Evolutionary conservation across 768 basidiomycete species (phyloP).

Genomic region (Lyophyllum decastes): DNA sequence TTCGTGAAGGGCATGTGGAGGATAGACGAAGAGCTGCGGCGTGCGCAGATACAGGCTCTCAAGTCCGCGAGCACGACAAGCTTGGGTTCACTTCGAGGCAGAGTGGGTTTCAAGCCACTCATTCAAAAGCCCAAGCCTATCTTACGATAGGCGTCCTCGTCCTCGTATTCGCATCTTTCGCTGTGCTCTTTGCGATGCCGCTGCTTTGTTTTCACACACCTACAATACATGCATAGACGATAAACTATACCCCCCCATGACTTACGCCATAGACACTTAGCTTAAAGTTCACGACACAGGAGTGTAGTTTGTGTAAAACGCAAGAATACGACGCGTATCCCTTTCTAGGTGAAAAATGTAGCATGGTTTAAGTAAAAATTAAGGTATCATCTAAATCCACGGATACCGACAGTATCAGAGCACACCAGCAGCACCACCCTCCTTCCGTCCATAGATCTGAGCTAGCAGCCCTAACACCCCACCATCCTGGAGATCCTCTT

Average conservation of each 20-base stretch:
- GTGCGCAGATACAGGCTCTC: constrained; percentile 44
- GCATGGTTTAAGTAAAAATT: not conserved
- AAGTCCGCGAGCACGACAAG: constrained; percentile 30
- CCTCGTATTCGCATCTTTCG: not conserved
- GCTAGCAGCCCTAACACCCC: constrained; percentile 85
- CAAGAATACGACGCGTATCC: not conserved
- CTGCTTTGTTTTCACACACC: not conserved
- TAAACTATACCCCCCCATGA: not conserved
- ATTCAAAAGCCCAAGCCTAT: constrained; percentile 25
- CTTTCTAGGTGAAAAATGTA: not conserved
- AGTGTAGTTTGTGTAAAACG: not conserved
- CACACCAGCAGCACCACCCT: constrained; percentile 49
- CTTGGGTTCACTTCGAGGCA: constrained; percentile 23
- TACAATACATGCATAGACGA: not conserved
- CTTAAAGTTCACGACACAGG: not conserved
- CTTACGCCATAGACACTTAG: not conserved
- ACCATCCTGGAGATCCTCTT: constrained; percentile 74
- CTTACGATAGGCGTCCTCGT: constrained; percentile 27
- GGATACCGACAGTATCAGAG: constrained; percentile 28
- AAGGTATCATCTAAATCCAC: constrained; percentile 13
- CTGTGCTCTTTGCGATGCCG: not conserved
- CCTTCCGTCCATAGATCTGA: constrained; percentile 77
- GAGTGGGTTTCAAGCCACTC: constrained; percentile 16
- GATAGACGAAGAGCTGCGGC: constrained; percentile 81
- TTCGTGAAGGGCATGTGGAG: constrained; percentile 86